Conservation (phyloP, 2,329 filamentous ascomycete species). For the Pseudocercospora vitis region DNA sequence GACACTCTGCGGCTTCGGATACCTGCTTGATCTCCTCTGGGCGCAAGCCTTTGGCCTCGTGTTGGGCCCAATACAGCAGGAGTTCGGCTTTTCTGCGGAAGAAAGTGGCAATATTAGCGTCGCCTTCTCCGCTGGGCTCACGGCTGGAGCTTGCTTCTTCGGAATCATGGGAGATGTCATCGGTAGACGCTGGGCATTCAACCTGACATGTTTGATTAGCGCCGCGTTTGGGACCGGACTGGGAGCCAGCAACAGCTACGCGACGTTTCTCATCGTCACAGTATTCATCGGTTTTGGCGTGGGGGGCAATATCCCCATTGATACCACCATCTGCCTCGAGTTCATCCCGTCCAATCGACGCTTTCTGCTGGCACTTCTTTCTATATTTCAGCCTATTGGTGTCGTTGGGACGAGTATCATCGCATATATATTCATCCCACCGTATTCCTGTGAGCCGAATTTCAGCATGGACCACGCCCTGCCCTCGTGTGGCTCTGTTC, state of each 20-base stretch:
- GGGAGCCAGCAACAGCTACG: slow-evolving; percentile 52
- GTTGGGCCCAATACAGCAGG: slow-evolving; percentile 56
- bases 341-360: slow-evolving; percentile 55
- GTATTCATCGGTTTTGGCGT: slow-evolving; percentile 56
- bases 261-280: slow-evolving; percentile 54
- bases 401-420: slow-evolving; percentile 54
- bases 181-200: slow-evolving; percentile 58
- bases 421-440: slow-evolving; percentile 56
- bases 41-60: slow-evolving; percentile 60
- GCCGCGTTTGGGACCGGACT: slow-evolving; percentile 56
- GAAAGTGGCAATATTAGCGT: slow-evolving; percentile 51
- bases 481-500: slow-evolving; percentile 45
- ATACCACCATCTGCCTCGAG: slow-evolving; percentile 57
- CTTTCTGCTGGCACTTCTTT: slow-evolving; percentile 55
- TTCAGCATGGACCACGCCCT: slow-evolving; percentile 47
- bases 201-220: slow-evolving; percentile 57
- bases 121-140: slow-evolving; percentile 56
- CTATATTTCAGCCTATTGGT: slow-evolving; percentile 58
- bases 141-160: slow-evolving; percentile 58
- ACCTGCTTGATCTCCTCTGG: slow-evolving; percentile 58
- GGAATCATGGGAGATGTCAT: slow-evolving; percentile 57
- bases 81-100: slow-evolving; percentile 52
- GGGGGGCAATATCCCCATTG: slow-evolving; percentile 57
- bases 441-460: slow-evolving; percentile 53
- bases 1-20: slow-evolving; percentile 56